phyloP scores from a whole-genome alignment of 208 protist species.

The Wallacemonas sp. region DNA sequence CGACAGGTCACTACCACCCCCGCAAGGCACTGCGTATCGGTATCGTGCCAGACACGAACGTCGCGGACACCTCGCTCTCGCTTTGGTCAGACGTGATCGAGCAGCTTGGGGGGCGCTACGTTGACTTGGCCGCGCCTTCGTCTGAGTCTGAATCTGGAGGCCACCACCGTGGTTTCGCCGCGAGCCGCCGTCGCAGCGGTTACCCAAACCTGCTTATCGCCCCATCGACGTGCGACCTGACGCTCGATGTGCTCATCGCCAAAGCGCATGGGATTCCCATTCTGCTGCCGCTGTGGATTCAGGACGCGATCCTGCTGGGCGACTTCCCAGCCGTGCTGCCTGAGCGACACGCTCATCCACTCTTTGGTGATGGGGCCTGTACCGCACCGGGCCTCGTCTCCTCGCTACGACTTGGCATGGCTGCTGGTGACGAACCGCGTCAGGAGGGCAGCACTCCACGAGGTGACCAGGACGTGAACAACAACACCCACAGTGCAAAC shows the following conservation, averaged over 20 bases:
- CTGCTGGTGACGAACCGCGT: no score
- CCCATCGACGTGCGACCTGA: slow-evolving; percentile 29
- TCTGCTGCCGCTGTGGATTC: slow-evolving; percentile 67
- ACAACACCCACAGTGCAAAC: no score
- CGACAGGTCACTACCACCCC: neutral
- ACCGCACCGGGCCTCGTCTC: neutral
- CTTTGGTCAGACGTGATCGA: slow-evolving; percentile 58
- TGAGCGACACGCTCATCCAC: slow-evolving; percentile 30
- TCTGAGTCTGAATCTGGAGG: no score
- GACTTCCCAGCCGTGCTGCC: slow-evolving; percentile 42
- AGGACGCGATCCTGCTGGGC: slow-evolving; percentile 63
- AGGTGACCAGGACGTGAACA: no score
- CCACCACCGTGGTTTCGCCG: no score
- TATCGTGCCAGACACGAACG: neutral
- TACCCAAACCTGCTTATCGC: slow-evolving; percentile 17
- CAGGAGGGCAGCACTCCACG: no score
- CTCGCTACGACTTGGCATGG: no score
- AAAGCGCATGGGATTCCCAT: slow-evolving; percentile 65
- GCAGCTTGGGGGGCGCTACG: slow-evolving; percentile 51
- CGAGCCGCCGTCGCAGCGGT: neutral
- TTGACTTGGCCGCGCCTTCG: neutral
- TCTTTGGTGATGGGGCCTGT: slow-evolving; percentile 19
- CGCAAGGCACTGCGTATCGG: neutral
- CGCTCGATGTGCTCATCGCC: slow-evolving; percentile 45
- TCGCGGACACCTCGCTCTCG: neutral